Conservation (phyloP, 495 filamentous ascomycete species). For the Stereocaulon alpinum region DNA sequence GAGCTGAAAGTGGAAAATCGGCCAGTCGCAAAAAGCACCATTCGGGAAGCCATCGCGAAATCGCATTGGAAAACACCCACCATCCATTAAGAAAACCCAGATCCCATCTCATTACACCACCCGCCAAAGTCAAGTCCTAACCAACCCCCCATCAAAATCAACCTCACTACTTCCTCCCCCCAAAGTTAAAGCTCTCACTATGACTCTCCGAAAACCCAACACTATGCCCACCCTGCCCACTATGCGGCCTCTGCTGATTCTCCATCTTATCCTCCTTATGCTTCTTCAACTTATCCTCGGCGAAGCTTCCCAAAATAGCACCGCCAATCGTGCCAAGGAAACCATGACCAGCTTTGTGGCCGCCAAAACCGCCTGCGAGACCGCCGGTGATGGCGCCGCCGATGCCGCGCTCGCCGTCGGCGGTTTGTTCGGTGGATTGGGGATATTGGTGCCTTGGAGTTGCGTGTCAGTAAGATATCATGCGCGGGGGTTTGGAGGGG, state of each 20-base stretch:
- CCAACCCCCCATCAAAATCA: neutral
- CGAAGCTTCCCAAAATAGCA: conserved; percentile 35
- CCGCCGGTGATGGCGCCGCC: conserved; percentile 37
- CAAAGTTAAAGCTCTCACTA: neutral
- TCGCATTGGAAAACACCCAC: too few relatives aligned
- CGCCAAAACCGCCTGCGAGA: conserved; percentile 35
- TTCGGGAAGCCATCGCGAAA: neutral
- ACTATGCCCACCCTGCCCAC: neutral
- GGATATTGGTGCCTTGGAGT: neutral
- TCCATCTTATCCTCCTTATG: neutral
- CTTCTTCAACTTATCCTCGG: conserved; percentile 30
- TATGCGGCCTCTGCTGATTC: neutral
- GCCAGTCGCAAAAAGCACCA: too few relatives aligned
- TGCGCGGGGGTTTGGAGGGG: neutral
- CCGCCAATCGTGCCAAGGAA: conserved; percentile 40
- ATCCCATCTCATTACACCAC: neutral
- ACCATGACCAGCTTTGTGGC: conserved; percentile 38
- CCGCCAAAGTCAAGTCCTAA: neutral
- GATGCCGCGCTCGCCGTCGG: conserved; percentile 35
- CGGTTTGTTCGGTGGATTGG: conserved; percentile 12
- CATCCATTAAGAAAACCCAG: neutral
- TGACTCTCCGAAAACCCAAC: neutral
- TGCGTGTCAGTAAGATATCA: neutral
- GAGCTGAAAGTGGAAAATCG: too few relatives aligned
- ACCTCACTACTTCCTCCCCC: neutral